Base-by-base conservation (phyloP, 1,139 yeast species). In the Blastobotrys proliferans region DNA sequence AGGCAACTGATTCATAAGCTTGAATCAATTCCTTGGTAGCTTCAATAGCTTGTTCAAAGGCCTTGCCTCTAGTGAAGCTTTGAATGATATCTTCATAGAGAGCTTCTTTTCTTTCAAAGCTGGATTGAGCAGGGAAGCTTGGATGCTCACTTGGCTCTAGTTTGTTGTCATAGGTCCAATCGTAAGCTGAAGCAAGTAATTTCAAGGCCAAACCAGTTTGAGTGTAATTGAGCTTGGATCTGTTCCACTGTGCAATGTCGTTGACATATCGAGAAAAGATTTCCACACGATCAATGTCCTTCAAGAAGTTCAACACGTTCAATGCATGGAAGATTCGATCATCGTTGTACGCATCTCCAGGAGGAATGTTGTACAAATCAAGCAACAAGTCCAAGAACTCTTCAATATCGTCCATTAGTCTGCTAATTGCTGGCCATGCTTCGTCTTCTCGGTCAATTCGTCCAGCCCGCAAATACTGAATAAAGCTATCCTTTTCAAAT, bases 191-290 rank as follows among this genome's bases (percentile, higher is more conserved):
- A 0, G 95, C 94, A 54, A 86, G 70, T 44, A 86, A 69, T 59
- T 83, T 88, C 55, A 86, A 72, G 55, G 90, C 78, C 53, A 87
- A 71, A 3, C 94, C 96, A 8, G 94, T 94, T 65, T 87, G 95
- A 35, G 83, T 81, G 58, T 64, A 77, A 58, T 85, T 86, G 32
- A 69, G 69, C 62, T 81, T 82, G 18, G 67, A 58, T 43, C 83
- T 52, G 54, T 83, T 78, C 52, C 74, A 78, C 53, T 82, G 82
- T 56, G 78, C 85, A 76, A 86, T 76, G 46, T 80, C 82, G 61
- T 81, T 77, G 53, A 87, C 77, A 60, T 85, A 83, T 13, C 86
- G 76, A 58, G 84, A 83, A 66, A 87, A 82, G 49, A 83, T 70
- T 60, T 84, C 94, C 0, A 94, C 94, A 54, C 81, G 80, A 58